Conservation (phyloP, 2,329 filamentous ascomycete genomes). For the Alternaria arbusti region DNA sequence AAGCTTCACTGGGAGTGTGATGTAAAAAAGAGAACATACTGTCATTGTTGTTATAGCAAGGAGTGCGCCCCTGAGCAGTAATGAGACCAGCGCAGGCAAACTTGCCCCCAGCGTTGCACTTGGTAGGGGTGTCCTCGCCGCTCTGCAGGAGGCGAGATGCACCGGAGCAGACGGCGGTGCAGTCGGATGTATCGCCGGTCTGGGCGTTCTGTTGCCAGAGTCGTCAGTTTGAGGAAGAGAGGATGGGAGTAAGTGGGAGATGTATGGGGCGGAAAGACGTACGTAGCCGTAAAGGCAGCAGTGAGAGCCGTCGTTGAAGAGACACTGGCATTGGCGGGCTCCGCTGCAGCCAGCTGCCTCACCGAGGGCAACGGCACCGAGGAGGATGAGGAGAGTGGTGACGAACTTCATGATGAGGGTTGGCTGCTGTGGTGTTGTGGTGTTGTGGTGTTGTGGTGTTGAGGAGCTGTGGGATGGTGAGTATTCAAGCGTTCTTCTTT, state of each 20-base stretch:
- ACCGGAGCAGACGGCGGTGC: slow-evolving; percentile 4
- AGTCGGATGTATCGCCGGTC: slow-evolving; percentile 3
- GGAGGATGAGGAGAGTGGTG: slow-evolving; percentile 6
- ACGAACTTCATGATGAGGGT: slow-evolving; percentile 5
- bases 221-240: background rate
- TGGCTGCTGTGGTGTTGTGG: background rate
- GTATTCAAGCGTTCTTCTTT: background rate
- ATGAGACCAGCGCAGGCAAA: slow-evolving; percentile 10
- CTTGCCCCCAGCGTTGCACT: slow-evolving; percentile 15
- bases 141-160: slow-evolving; percentile 7
- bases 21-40: background rate
- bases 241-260: background rate
- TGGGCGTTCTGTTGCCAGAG: background rate
- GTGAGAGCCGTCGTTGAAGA: slow-evolving; percentile 13
- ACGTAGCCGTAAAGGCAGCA: slow-evolving; percentile 13
- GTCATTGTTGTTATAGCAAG: slow-evolving; percentile 5
- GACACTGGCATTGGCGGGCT: slow-evolving; percentile 12
- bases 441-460: background rate
- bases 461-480: background rate
- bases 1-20: too few relatives aligned
- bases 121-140: slow-evolving; percentile 3
- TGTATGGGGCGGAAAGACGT: background rate
- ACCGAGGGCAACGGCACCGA: slow-evolving; percentile 11
- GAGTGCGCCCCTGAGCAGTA: slow-evolving; percentile 11
- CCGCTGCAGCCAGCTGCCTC: slow-evolving; percentile 1